phyloP scores from a whole-genome alignment of 805 yeast genomes.

The Priceomyces medius region DNA sequence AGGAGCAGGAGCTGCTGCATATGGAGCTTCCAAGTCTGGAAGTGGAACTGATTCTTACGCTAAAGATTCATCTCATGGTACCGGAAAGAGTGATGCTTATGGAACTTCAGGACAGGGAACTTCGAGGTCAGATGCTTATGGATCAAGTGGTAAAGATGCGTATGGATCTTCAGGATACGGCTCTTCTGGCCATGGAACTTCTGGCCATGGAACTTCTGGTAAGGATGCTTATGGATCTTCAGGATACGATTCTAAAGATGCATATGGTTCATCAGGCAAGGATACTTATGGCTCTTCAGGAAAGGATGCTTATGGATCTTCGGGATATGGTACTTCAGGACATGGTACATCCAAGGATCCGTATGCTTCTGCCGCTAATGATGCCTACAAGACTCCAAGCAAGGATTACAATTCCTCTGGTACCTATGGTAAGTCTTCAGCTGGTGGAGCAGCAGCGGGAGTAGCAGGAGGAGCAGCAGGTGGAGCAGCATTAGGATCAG shows the following conservation, averaged over 20 bases:
- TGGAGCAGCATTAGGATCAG: slow-evolving; percentile 6
- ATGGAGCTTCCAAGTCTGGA: slow-evolving; percentile 9
- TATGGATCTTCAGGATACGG: slow-evolving; percentile 12
- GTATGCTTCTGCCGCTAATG: slow-evolving; percentile 9
- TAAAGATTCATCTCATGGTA: slow-evolving; percentile 11
- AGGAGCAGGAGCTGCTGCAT: slow-evolving; percentile 12
- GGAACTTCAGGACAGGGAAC: slow-evolving; percentile 10
- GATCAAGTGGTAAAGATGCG: slow-evolving; percentile 11
- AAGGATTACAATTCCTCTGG: slow-evolving; percentile 4
- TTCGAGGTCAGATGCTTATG: slow-evolving; percentile 14
- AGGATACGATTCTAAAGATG: slow-evolving; percentile 4
- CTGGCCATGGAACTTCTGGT: slow-evolving; percentile 10
- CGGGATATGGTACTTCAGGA: slow-evolving; percentile 16
- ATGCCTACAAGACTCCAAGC: slow-evolving; percentile 4
- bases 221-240: slow-evolving; percentile 16
- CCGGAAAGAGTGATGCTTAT: slow-evolving; percentile 8
- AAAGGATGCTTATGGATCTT: slow-evolving; percentile 12
- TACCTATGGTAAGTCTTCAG: neutral
- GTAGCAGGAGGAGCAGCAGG: slow-evolving; percentile 8
- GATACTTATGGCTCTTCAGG: slow-evolving; percentile 15
- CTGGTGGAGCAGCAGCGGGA: neutral
- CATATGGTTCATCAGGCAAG: slow-evolving; percentile 9
- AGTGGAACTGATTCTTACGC: slow-evolving; percentile 10
- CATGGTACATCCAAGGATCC: slow-evolving; percentile 10
- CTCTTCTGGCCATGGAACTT: slow-evolving; percentile 8